Evolutionary conservation across 2,329 filamentous ascomycete genomes (phyloP).

Genomic region (Chrysoporthe puriensis): DNA sequence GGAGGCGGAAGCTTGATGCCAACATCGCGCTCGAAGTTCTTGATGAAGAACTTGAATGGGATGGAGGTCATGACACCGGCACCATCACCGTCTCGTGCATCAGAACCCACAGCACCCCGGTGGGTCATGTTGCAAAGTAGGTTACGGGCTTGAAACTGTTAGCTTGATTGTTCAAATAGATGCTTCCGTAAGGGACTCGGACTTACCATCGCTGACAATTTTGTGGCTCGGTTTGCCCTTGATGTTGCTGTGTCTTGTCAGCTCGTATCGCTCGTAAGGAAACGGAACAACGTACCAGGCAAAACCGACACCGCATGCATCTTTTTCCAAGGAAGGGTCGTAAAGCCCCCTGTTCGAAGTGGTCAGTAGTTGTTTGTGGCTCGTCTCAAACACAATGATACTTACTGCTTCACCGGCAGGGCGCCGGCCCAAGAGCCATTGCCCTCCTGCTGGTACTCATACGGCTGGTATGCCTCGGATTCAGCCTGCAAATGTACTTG

Average conservation of each 20-base stretch:
- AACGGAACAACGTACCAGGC: conserved; percentile 71
- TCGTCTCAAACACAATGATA: conserved; percentile 22
- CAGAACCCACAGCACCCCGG: conserved; percentile 95
- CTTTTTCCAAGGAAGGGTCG: conserved; percentile 93
- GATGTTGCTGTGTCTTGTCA: conserved; percentile 70
- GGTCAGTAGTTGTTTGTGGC: background rate
- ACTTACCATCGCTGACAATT: conserved; percentile 94
- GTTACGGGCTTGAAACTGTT: conserved; percentile 68
- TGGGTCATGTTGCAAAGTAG: conserved; percentile 99
- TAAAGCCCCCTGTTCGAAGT: conserved; percentile 71
- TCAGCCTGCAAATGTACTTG: conserved; percentile 64
- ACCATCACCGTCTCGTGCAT: conserved; percentile 96
- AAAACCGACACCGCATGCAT: conserved; percentile 99
- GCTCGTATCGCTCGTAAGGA: conserved; percentile 6
- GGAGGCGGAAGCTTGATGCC: conserved; percentile 83
- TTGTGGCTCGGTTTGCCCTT: conserved; percentile 98
- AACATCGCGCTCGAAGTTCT: conserved; percentile 94
- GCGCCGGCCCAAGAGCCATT: conserved; percentile 90
- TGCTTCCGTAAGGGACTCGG: background rate
- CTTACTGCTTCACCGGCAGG: conserved; percentile 89
- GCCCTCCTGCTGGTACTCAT: conserved; percentile 87
- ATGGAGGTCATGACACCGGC: conserved; percentile 99
- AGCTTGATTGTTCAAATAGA: conserved; percentile 1
- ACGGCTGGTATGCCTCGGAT: conserved; percentile 66
- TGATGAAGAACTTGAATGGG: conserved; percentile 96